Percentiles rank a stretch among this genome's conserved stretches.
phyloP scores from a whole-genome alignment of 768 basidiomycete species.

The Sporobolomyces roseus region DNA sequence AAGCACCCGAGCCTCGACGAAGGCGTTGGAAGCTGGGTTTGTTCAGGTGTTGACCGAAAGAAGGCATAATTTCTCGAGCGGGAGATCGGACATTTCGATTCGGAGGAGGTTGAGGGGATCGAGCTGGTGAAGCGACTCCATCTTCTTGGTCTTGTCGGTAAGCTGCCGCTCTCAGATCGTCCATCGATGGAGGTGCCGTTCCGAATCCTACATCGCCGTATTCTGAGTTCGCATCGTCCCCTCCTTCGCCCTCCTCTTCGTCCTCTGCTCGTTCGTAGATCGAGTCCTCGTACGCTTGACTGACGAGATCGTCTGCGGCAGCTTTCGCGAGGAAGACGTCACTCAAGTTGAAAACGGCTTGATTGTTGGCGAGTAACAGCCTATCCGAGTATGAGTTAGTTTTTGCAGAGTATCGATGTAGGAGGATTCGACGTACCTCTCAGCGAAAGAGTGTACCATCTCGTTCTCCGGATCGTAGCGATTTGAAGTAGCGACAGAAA shows the following conservation, averaged over 20 bases:
- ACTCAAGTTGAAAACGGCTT: constrained; percentile 87
- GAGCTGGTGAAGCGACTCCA: not conserved
- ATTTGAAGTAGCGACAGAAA: constrained; percentile 39
- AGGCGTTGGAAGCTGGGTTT: not conserved
- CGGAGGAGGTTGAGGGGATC: not conserved
- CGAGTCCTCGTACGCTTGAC: constrained; percentile 38
- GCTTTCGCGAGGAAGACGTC: constrained; percentile 98
- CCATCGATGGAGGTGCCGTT: constrained; percentile 40
- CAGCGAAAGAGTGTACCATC: constrained; percentile 58
- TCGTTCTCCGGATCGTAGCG: constrained; percentile 44
- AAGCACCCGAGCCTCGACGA: constrained; percentile 11
- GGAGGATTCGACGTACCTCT: too few species aligned
- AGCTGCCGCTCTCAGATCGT: constrained; percentile 38
- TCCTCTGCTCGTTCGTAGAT: constrained; percentile 42
- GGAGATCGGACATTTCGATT: constrained; percentile 2
- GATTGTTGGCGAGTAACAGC: constrained; percentile 68
- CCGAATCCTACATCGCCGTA: constrained; percentile 37
- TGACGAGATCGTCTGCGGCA: constrained; percentile 53
- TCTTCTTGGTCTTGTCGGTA: constrained; percentile 21
- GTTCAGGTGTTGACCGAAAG: constrained; percentile 25
- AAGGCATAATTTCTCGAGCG: constrained; percentile 21
- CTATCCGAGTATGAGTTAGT: too few species aligned
- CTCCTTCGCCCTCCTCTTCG: not conserved
- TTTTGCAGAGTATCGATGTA: too few species aligned
- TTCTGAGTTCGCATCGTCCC: constrained; percentile 29